A percentile compares a stretch with the other conserved stretches of the same genome.
Evolutionary conservation across 768 basidiomycete species (phyloP).

Genomic region (Cubamyces lactineus): DNA sequence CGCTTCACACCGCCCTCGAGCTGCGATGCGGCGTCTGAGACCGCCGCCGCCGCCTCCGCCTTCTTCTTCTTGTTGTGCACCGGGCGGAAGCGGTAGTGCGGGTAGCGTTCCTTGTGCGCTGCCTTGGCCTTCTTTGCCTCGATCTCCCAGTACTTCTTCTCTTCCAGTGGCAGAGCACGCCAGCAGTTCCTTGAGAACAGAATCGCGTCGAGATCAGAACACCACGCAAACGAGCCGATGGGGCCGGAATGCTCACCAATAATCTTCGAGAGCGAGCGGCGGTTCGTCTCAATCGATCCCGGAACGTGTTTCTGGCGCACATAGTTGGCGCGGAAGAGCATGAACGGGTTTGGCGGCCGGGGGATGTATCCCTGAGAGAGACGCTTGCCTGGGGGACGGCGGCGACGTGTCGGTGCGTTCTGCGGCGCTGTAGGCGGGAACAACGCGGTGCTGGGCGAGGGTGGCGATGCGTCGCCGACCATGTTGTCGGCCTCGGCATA

Average conservation of each 20-base stretch:
- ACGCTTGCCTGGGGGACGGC: constrained; percentile 63
- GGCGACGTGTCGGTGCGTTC: constrained; percentile 46
- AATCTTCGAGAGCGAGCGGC: constrained; percentile 53
- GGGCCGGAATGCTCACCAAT: constrained; percentile 29
- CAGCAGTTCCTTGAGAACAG: constrained; percentile 50
- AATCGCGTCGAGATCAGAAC: constrained; percentile 2
- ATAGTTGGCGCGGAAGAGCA: constrained; percentile 77
- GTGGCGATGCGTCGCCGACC: constrained; percentile 31
- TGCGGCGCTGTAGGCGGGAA: constrained; percentile 56
- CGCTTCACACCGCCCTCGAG: constrained; percentile 29
- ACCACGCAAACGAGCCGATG: background rate
- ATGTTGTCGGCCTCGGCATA: constrained; percentile 44
- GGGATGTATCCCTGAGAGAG: constrained; percentile 70
- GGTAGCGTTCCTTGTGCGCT: constrained; percentile 68
- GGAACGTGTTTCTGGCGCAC: constrained; percentile 51
- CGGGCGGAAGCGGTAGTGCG: constrained; percentile 58
- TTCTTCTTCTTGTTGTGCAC: constrained; percentile 52
- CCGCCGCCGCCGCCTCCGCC: constrained; percentile 32
- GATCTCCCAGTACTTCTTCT: constrained; percentile 74
- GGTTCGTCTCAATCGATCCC: constrained; percentile 53
- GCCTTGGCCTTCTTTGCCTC: constrained; percentile 75
- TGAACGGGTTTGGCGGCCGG: constrained; percentile 86
- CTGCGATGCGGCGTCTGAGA: constrained; percentile 4
- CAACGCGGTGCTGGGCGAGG: constrained; percentile 43
- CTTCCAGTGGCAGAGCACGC: constrained; percentile 68